A percentile compares a stretch with the other conserved stretches of the same genome.
Conservation (phyloP, 2,329 filamentous ascomycete genomes). For the Phoma herbarum region DNA sequence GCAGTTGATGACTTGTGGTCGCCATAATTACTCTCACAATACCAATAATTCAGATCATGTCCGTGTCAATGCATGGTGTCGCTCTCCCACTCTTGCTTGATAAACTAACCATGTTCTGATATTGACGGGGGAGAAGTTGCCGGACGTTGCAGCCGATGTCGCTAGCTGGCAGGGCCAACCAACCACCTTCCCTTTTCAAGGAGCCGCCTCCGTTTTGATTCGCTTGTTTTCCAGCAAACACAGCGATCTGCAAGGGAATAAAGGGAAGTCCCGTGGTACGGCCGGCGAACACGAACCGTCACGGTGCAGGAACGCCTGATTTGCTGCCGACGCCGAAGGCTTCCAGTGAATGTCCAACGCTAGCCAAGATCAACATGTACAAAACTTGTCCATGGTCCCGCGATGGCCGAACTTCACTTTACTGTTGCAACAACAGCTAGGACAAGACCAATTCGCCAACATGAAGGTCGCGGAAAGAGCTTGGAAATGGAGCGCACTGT, state of each 20-base stretch:
- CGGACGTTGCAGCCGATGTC: constrained; percentile 14
- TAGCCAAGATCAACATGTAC: constrained; percentile 21
- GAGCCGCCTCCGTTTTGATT: not conserved
- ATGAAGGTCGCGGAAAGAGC: constrained; percentile 30
- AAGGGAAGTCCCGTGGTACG: constrained; percentile 9
- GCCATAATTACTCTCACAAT: not conserved
- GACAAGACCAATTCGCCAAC: not conserved
- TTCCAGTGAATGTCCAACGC: constrained; percentile 15
- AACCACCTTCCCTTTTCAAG: constrained; percentile 17
- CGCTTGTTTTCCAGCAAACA: not conserved
- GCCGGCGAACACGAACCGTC: constrained; percentile 5
- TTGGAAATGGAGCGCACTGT: constrained; percentile 30
- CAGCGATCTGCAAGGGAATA: constrained; percentile 14
- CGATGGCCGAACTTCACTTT: not conserved
- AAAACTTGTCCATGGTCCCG: constrained; percentile 17
- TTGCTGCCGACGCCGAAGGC: not conserved
- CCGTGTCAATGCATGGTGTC: not conserved
- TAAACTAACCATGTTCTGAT: constrained; percentile 11
- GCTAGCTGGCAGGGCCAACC: constrained; percentile 6
- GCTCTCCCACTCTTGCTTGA: constrained; percentile 9
- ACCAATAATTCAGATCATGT: not conserved
- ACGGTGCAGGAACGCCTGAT: not conserved
- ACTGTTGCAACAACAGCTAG: not conserved
- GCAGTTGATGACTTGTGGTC: not conserved
- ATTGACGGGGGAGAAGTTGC: constrained; percentile 1